Conservation (phyloP, 2,329 filamentous ascomycete species). For the Chaetomiaceae sp. region DNA sequence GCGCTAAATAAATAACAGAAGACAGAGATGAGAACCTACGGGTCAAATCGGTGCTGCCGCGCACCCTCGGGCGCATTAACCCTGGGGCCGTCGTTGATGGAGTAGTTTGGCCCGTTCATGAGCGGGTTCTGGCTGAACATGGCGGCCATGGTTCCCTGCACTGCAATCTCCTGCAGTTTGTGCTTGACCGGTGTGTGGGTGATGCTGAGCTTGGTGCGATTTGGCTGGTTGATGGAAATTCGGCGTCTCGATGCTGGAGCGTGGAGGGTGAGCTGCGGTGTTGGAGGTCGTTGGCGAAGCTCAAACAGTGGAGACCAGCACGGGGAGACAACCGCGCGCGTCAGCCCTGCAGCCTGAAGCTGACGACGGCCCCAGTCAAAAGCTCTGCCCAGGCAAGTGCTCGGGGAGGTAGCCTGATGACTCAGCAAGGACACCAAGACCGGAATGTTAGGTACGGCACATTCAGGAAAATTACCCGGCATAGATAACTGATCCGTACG, state of each 20-base stretch:
- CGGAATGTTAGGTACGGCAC: no score
- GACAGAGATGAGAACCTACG: constrained; percentile 52
- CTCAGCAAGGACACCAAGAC: no score
- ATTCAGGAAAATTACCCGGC: no score
- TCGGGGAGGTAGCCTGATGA: no score
- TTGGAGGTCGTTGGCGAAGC: background rate
- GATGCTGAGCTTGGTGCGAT: background rate
- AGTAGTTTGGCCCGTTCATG: constrained; percentile 66
- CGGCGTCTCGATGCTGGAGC: background rate
- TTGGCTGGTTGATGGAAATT: background rate
- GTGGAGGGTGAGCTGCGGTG: no score
- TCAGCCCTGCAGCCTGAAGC: constrained; percentile 48
- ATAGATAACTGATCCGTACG: no score
- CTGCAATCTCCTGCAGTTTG: background rate
- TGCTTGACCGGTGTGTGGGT: no score
- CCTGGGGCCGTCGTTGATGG: constrained; percentile 58
- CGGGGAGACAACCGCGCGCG: constrained; percentile 15
- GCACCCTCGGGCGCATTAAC: constrained; percentile 47
- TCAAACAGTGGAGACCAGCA: background rate
- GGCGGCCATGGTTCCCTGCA: constrained; percentile 42
- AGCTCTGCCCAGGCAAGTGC: constrained; percentile 3
- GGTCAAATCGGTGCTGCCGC: constrained; percentile 82
- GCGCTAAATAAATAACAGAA: background rate
- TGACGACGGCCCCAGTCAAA: background rate
- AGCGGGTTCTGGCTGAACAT: constrained; percentile 68